Percentiles rank a stretch among this genome's conserved stretches.
These are phyloP conservation scores for Phanerochaete sordida DNA, from an alignment of 768 basidiomycete species.

Conservation along the genomic window DNA sequence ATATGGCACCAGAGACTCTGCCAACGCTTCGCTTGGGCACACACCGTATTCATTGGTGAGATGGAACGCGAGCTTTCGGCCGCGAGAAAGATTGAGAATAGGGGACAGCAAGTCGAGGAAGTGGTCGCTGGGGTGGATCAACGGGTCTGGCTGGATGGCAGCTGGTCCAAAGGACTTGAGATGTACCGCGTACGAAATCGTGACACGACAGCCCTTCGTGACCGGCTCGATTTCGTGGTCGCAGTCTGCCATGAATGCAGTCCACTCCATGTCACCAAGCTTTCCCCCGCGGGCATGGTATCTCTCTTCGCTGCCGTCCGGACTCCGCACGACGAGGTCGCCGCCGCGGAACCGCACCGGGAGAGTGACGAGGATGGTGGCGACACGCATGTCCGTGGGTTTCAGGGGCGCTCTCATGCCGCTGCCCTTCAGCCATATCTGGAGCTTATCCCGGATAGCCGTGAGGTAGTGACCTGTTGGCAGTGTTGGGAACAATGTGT, in stretches of 20 bases:
- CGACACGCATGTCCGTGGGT: constrained; percentile 64
- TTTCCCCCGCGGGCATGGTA: constrained; percentile 63
- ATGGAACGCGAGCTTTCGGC: constrained; percentile 71
- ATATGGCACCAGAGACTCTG: constrained; percentile 66
- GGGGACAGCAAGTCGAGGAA: constrained; percentile 72
- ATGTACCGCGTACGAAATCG: constrained; percentile 69
- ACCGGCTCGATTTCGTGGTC: constrained; percentile 73
- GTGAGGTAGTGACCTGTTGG: constrained; percentile 69
- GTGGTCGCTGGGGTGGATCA: constrained; percentile 69
- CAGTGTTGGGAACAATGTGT: constrained; percentile 66
- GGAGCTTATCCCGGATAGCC: constrained; percentile 63
- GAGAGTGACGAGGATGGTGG: constrained; percentile 69
- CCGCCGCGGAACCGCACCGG: constrained; percentile 76
- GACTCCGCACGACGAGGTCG: constrained; percentile 51
- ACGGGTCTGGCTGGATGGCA: constrained; percentile 48
- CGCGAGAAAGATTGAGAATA: constrained; percentile 67
- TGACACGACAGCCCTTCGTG: constrained; percentile 64
- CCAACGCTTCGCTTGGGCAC: constrained; percentile 65
- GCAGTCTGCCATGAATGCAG: constrained; percentile 71
- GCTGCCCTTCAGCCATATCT: constrained; percentile 61
- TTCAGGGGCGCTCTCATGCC: constrained; percentile 53
- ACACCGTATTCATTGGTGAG: constrained; percentile 65
- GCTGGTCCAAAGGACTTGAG: constrained; percentile 62
- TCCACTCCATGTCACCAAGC: constrained; percentile 71
- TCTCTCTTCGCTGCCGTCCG: constrained; percentile 54